Conservation (phyloP, 2,329 filamentous ascomycete species). For the Diaporthe amygdali region DNA sequence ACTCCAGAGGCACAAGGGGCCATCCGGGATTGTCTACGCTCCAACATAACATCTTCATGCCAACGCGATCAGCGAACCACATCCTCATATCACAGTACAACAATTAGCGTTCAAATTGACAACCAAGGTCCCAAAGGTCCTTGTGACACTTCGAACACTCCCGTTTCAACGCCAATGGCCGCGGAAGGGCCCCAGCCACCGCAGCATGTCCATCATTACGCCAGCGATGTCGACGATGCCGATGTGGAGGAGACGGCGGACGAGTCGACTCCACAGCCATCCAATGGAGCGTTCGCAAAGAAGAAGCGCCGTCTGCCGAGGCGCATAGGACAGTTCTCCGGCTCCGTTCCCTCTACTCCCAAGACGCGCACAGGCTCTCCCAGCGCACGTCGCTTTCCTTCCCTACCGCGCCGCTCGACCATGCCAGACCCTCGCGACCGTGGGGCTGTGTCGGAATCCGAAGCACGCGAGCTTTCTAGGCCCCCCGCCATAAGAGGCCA, state of each 20-base stretch:
- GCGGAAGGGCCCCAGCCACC: conserved; percentile 28
- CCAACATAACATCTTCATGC: background rate
- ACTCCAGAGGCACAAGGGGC: background rate
- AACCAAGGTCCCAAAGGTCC: conserved; percentile 39
- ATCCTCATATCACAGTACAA: background rate
- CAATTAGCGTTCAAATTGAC: background rate
- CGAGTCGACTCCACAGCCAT: conserved; percentile 58
- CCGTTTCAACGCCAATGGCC: conserved; percentile 16
- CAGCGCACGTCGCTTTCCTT: conserved; percentile 51
- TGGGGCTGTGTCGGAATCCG: conserved; percentile 76
- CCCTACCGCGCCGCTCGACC: conserved; percentile 69
- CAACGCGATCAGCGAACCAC: background rate
- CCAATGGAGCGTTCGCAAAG: conserved; percentile 56
- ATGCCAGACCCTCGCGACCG: conserved; percentile 67
- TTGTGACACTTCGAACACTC: background rate
- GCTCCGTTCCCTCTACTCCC: conserved; percentile 72
- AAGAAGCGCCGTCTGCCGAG: conserved; percentile 68
- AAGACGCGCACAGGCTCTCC: conserved; percentile 50
- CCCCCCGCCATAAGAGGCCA: conserved; percentile 17
- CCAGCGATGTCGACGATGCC: conserved; percentile 71
- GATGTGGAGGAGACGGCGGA: conserved; percentile 88
- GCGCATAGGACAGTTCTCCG: conserved; percentile 55
- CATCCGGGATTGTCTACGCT: background rate
- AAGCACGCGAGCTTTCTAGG: conserved; percentile 62
- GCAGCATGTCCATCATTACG: conserved; percentile 52